These are phyloP conservation scores for Tulasnella calospora DNA, from an alignment of 768 basidiomycete species.

Conservation along the genomic window DNA sequence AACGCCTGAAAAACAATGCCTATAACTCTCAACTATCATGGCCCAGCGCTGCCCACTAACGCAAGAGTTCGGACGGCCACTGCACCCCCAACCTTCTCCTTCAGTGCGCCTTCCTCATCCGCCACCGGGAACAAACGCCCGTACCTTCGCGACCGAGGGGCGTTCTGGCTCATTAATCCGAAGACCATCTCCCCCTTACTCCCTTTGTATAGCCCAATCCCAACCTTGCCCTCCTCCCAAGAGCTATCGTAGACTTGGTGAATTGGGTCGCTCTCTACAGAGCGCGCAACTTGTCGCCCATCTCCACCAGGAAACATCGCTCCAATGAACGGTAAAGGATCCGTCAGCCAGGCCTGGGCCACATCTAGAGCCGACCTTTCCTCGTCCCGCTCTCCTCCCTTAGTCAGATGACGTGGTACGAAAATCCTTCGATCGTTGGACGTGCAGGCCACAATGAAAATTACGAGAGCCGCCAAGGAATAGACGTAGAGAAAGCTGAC, in stretches of 20 bases:
- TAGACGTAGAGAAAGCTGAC: not conserved
- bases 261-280: not conserved
- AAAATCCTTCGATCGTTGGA: not conserved
- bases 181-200: not conserved
- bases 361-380: not conserved
- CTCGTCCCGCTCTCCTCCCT: not conserved
- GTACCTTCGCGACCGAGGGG: not conserved
- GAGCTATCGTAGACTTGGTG: not conserved
- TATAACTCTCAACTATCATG: not conserved
- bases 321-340: not conserved
- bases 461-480: not conserved
- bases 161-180: not conserved
- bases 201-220: not conserved
- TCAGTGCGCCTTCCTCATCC: not conserved
- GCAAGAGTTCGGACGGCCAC: not conserved
- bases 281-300: not conserved
- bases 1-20: not conserved
- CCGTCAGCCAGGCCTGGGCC: not conserved
- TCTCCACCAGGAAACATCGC: not conserved
- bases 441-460: not conserved
- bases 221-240: not conserved
- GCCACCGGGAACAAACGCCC: not conserved
- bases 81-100: not conserved
- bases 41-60: not conserved
- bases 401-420: not conserved